phyloP scores from a whole-genome alignment of 108 stramenopile species.

The Pseudonitzschia multiseries region DNA sequence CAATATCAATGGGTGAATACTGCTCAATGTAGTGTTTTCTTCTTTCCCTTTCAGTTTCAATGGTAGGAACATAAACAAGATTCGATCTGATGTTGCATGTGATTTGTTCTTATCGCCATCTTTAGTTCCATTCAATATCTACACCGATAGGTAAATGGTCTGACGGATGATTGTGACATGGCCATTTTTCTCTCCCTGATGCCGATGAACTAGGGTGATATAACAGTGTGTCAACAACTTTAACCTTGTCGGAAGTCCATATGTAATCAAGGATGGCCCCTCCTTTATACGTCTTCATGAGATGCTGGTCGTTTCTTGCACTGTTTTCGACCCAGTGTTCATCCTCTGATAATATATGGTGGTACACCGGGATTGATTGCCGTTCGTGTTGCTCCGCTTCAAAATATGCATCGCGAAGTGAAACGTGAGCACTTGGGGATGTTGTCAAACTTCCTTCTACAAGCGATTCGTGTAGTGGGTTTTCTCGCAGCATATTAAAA shows the following conservation, averaged over 20 bases:
- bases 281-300: conserved; percentile 23
- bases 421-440: conserved; percentile 4
- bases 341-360: not conserved
- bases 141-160: conserved; percentile 45
- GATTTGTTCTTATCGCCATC: no score
- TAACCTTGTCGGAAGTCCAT: conserved; percentile 31
- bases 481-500: conserved; percentile 40
- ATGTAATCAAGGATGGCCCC: conserved; percentile 45
- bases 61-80: not conserved
- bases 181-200: conserved; percentile 31
- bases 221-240: conserved; percentile 20
- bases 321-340: not conserved
- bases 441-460: conserved; percentile 19
- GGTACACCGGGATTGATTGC: conserved; percentile 1
- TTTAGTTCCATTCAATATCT: conserved; percentile 29
- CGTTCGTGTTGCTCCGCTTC: not conserved
- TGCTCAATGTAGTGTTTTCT: no score
- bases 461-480: conserved; percentile 31
- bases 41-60: not conserved
- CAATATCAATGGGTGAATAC: no score
- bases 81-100: not conserved
- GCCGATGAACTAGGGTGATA: conserved; percentile 5
- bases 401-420: conserved; percentile 22
- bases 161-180: conserved; percentile 40
- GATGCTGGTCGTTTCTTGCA: not conserved